phyloP scores from a whole-genome alignment of 257 asterid genomes.

The Jasminum sambac region DNA sequence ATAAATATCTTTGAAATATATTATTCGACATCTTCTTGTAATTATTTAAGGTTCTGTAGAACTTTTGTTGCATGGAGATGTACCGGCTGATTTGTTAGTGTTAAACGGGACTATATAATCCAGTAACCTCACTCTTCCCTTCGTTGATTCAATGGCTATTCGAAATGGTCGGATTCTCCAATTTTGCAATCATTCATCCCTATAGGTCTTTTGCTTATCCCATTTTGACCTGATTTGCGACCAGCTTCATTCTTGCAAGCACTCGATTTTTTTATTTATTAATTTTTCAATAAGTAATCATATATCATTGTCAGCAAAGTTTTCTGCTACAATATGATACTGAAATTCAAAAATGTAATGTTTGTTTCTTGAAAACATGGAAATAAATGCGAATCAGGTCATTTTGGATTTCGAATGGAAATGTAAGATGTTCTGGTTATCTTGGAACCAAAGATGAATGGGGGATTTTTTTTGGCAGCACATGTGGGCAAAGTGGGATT shows the following conservation, averaged over 20 bases:
- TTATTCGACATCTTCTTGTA: not conserved
- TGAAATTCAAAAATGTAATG: not conserved
- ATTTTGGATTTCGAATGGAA: too few species aligned
- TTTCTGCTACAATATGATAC: not conserved
- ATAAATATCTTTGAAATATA: not conserved
- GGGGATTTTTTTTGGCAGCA: not conserved
- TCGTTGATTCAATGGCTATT: conserved; percentile 80
- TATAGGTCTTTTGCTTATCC: conserved; percentile 41
- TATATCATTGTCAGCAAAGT: too few species aligned
- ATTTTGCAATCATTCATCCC: conserved; percentile 48
- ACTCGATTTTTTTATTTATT: not conserved
- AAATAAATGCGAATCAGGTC: too few species aligned
- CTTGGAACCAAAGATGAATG: not conserved
- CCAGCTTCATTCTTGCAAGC: not conserved
- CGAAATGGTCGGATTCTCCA: conserved; percentile 60
- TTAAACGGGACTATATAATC: conserved; percentile 74
- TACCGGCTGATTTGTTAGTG: conserved; percentile 66
- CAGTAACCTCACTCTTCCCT: conserved; percentile 59
- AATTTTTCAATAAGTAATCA: too few species aligned
- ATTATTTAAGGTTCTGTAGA: conserved; percentile 27
- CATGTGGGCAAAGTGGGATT: not conserved
- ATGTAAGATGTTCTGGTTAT: not conserved
- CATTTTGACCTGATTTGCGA: not conserved
- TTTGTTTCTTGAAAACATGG: not conserved
- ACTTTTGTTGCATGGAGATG: conserved; percentile 28